Conservation (phyloP, 1,284 basidiomycete species). For the Stygiomarasmius scandens region DNA sequence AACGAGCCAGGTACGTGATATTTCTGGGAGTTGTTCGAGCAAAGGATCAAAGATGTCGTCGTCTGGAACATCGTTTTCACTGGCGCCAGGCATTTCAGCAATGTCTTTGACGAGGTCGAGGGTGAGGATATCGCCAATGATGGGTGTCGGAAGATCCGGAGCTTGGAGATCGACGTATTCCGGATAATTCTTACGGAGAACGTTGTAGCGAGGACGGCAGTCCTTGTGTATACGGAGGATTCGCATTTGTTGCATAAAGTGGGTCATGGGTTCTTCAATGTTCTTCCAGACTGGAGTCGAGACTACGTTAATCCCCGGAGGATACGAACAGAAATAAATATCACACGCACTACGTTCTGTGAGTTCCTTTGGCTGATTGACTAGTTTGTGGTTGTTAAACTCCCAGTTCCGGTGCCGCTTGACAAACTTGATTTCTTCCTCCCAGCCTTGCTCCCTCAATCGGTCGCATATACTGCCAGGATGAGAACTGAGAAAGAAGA, state of each 20-base stretch:
- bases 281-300: background rate
- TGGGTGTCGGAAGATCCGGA: background rate
- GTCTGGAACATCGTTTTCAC: background rate
- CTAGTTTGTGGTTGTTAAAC: constrained; percentile 1
- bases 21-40: background rate
- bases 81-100: background rate
- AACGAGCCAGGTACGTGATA: background rate
- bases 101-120: background rate
- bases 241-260: background rate
- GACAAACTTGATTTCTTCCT: constrained; percentile 4
- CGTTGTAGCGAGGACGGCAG: background rate
- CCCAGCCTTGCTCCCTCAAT: constrained; percentile 9
- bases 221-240: background rate
- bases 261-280: background rate
- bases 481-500: background rate
- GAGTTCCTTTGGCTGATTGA: constrained; percentile 10
- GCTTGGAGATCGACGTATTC: background rate
- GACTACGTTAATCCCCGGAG: background rate
- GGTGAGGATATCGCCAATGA: background rate
- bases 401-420: background rate
- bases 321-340: background rate
- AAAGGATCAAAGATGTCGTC: background rate
- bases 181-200: background rate
- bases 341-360: constrained; percentile 1
- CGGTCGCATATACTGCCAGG: constrained; percentile 2